A percentile compares a stretch with the other conserved stretches of the same genome.
Evolutionary conservation across 1,284 basidiomycete genomes (phyloP).

Genomic region (Microbotryum saponariae): DNA sequence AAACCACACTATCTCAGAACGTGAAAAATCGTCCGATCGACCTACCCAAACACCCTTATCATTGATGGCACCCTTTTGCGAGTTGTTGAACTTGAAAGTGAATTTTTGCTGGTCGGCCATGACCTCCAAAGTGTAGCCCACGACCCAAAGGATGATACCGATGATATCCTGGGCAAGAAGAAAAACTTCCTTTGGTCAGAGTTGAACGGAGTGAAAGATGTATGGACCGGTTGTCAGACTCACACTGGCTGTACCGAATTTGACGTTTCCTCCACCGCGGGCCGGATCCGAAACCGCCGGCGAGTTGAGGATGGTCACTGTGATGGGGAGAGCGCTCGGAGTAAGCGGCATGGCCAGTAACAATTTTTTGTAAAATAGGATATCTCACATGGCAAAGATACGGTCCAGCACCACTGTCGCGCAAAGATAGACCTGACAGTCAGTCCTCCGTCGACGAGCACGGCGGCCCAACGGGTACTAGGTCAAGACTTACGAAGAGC

Average conservation of each 20-base stretch:
- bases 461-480: too few relatives aligned
- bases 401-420: not conserved
- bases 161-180: conserved; percentile 51
- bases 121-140: conserved; percentile 58
- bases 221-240: conserved; percentile 11
- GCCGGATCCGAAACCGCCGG: conserved; percentile 52
- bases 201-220: too few relatives aligned
- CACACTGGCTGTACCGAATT: conserved; percentile 51
- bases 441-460: too few relatives aligned
- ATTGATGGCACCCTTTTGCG: conserved; percentile 52
- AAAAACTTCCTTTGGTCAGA: not conserved
- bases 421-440: not conserved
- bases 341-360: too few relatives aligned
- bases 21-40: too few relatives aligned
- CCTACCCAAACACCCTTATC: conserved; percentile 32
- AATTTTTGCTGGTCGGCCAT: conserved; percentile 62
- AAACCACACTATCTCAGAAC: conserved; percentile 10
- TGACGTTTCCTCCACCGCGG: conserved; percentile 48
- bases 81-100: conserved; percentile 49
- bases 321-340: too few relatives aligned
- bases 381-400: not conserved
- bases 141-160: conserved; percentile 57
- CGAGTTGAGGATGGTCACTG: conserved; percentile 59
- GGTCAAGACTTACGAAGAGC: too few relatives aligned
- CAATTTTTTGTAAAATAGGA: not conserved